These are phyloP conservation scores for Geotrichum cucujoidarum DNA, from an alignment of 1,139 yeast genomes.

Conservation along the genomic window DNA sequence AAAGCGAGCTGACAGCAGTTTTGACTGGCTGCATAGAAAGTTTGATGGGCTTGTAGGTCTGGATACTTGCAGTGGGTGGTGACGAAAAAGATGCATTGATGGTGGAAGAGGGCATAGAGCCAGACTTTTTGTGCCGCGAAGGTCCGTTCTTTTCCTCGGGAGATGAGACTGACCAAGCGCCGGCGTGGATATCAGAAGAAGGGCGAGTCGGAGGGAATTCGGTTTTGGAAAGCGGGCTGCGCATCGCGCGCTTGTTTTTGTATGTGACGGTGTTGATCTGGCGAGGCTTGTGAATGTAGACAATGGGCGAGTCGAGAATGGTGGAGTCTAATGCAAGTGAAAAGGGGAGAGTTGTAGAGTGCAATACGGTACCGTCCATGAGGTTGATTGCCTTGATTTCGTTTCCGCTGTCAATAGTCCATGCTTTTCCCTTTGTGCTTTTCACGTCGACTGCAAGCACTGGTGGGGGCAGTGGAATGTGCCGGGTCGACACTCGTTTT, in stretches of 20 bases:
- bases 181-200: not conserved
- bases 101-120: not conserved
- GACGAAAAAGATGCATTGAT: not conserved
- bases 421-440: constrained; percentile 15
- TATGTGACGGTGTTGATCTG: constrained; percentile 7
- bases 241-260: constrained; percentile 12
- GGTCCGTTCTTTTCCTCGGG: not conserved
- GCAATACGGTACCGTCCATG: constrained; percentile 9
- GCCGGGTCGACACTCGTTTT: constrained; percentile 10
- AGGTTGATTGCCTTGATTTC: constrained; percentile 7
- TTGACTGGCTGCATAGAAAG: constrained; percentile 8
- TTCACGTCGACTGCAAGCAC: constrained; percentile 4
- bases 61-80: not conserved
- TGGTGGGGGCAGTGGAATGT: constrained; percentile 4
- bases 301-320: constrained; percentile 18
- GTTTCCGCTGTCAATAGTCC: constrained; percentile 10
- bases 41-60: not conserved
- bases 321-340: constrained; percentile 3
- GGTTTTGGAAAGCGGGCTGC: not conserved
- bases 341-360: constrained; percentile 8
- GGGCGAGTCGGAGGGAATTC: not conserved
- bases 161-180: not conserved
- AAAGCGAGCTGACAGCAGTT: constrained; percentile 8
- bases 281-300: constrained; percentile 13
- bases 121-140: not conserved